Percentiles rank a stretch among this genome's conserved stretches.
Conservation (phyloP, 306 rosid species). For the Trifolium fragiferum region DNA sequence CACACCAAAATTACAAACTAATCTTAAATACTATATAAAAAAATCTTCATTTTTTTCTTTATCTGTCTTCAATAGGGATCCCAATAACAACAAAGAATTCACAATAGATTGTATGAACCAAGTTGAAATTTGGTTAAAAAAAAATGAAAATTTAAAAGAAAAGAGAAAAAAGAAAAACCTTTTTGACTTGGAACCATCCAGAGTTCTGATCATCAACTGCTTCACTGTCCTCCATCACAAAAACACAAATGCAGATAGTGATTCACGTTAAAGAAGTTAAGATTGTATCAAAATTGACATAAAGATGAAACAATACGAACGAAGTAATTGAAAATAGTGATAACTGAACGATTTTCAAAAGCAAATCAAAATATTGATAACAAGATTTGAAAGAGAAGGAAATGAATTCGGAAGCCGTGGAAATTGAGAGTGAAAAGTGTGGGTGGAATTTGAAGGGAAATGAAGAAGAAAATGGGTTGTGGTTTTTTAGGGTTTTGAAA, state of each 20-base stretch:
- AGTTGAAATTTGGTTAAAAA: background rate
- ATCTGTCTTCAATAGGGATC: slow-evolving; percentile 5
- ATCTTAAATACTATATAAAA: background rate
- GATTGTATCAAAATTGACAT: slow-evolving; percentile 38
- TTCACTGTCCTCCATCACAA: slow-evolving; percentile 72
- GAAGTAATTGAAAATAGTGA: background rate
- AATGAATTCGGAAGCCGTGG: slow-evolving; percentile 24
- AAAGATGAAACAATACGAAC: background rate
- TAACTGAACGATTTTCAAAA: background rate
- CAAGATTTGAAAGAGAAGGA: background rate
- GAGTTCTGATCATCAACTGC: slow-evolving; percentile 82
- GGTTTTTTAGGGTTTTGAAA: slow-evolving; percentile 7
- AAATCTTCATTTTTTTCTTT: slow-evolving; percentile 31
- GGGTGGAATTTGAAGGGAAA: slow-evolving; percentile 6
- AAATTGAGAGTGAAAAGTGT: slow-evolving; percentile 21
- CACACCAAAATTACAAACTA: slow-evolving; percentile 25
- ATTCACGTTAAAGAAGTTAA: slow-evolving; percentile 10
- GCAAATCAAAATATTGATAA: background rate
- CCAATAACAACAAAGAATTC: background rate
- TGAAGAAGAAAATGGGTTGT: background rate
- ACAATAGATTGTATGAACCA: slow-evolving; percentile 5
- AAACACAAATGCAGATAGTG: slow-evolving; percentile 43
- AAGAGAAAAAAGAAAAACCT: slow-evolving; percentile 51
- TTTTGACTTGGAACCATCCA: slow-evolving; percentile 98
- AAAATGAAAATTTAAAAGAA: background rate